Base-by-base conservation (phyloP, 164 flowering plant species). In the Amborella trichopoda region DNA sequence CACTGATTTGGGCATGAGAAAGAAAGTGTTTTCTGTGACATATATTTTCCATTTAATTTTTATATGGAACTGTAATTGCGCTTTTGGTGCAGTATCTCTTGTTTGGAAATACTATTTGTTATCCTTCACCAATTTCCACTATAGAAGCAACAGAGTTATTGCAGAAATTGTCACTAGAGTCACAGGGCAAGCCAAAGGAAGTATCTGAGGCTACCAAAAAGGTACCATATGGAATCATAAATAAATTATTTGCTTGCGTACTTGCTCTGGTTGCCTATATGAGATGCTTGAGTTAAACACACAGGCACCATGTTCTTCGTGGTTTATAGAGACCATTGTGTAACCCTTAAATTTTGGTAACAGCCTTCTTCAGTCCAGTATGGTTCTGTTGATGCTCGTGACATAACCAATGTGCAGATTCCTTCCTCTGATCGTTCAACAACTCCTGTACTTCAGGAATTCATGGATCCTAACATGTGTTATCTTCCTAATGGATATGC, bases 71-170 rank as follows among this genome's bases (percentile, higher is more conserved):
- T 33, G 16, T 11, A 33, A 2, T 33, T 33, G 12, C 16, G 12
- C 37, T 33, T 2, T 33, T 14, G 11, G 9, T 30, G 9, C 1
- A 30, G 34, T 30, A 30, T 33, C 16, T 17, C 16, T 33, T 33
- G 16, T 33, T 11, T 33, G 37, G 16, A 13, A 33, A 33, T 33
- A 33, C 16, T 13, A 33, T 33, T 13, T 33, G 12, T 38, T 58
- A 58, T 69, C 72, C 64, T 72, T 72, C 12, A 67, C 71, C 42
- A 30, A 24, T 19, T 49, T 10, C 4, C 56, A 21, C 22, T 17
- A 23, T 66, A 82, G 88, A 77, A 64, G 59, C 81, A 46, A 46
- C 88, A 52, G 84, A 79, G 44, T 64, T 84, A 68, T 53, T 84
- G 40, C 72, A 81, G 66, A 84, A 78, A 3, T 46, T 81, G 48